Percentiles rank a stretch among this genome's conserved stretches.
Evolutionary conservation across 768 basidiomycete genomes (phyloP).

Genomic region (Galerina sulciceps): DNA sequence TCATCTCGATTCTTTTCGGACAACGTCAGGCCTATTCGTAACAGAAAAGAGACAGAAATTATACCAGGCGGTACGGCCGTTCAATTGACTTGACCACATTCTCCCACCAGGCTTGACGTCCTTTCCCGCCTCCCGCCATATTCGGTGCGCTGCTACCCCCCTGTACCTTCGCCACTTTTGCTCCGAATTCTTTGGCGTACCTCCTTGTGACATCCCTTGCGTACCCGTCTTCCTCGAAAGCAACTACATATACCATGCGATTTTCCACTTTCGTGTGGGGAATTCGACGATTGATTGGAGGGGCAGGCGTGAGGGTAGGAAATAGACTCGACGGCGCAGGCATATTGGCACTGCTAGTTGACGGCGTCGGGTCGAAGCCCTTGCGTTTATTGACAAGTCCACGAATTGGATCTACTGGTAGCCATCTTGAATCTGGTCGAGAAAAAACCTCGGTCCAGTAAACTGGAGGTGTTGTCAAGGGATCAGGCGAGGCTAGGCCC

Average conservation of each 20-base stretch:
- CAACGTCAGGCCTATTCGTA: slow-evolving; percentile 17
- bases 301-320: slow-evolving; percentile 19
- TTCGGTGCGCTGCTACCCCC: slow-evolving; percentile 50
- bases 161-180: slow-evolving; percentile 82
- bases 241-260: slow-evolving; percentile 91
- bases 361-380: slow-evolving; percentile 70
- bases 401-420: slow-evolving; percentile 90
- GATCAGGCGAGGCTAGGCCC: slow-evolving; percentile 48
- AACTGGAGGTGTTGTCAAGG: slow-evolving; percentile 73
- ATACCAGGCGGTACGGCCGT: slow-evolving; percentile 83
- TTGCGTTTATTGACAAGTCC: slow-evolving; percentile 80
- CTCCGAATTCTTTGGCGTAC: slow-evolving; percentile 81
- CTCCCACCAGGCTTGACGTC: slow-evolving; percentile 87
- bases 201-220: slow-evolving; percentile 90
- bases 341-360: background rate
- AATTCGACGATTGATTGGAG: slow-evolving; percentile 17
- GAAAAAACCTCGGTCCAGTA: slow-evolving; percentile 99
- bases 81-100: slow-evolving; percentile 62
- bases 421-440: slow-evolving; percentile 87
- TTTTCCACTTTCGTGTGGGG: slow-evolving; percentile 58
- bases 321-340: background rate
- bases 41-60: slow-evolving; percentile 27
- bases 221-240: slow-evolving; percentile 93
- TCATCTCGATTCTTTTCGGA: slow-evolving; percentile 82
- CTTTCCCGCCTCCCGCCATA: slow-evolving; percentile 53